Base-by-base conservation (phyloP, 345 rosid species). In the Cardiospermum halicacabum region DNA sequence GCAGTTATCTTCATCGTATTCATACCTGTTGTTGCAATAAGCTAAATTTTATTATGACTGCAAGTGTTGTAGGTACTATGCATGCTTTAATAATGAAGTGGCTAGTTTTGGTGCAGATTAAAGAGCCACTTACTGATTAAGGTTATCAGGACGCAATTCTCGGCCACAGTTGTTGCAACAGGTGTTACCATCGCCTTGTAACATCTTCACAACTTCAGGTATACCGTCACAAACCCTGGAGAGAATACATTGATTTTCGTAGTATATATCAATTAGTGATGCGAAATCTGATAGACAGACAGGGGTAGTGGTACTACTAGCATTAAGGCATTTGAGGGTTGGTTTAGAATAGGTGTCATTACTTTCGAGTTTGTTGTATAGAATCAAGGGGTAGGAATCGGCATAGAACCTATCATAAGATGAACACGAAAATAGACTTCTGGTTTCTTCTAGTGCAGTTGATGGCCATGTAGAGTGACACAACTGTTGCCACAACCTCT, bases 391-490 rank as follows among this genome's bases (percentile, higher is more conserved):
- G 25, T 53, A 74, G 22, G 82, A 73, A 21, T 77, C 73, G 4
- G 72, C 68, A 51, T 74, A 77, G 67, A 82, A 65, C 15, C 60
- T 62, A 53, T 56, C 13, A 0, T 19, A 3, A 7, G 58, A 1
- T 1, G 56, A 56, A 19, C 65, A 31, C 0, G 68, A 28, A 45
- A 69, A 11, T 0, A 50, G 68, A 0, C 40, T 58, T n/a, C 57
- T 45, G 4, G 68, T 67, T 58, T 65, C 74, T 7, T 66, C 26
- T 15, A 67, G 64, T 5, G 68, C 34, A 5, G 80, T 70, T 15
- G 80, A 83, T 51, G 85, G 83, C 80, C 84, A 77, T 8, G 71
- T 66, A 39, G 75, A 70, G 40, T 65, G 68, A 55, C 80, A 77
- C 9, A 67, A 24, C 6, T 28, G 56, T 27, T 56, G 61, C 81